These are phyloP conservation scores for Ceratocystis eucalypticola DNA, from an alignment of 2,329 filamentous ascomycete species.

Conservation along the genomic window DNA sequence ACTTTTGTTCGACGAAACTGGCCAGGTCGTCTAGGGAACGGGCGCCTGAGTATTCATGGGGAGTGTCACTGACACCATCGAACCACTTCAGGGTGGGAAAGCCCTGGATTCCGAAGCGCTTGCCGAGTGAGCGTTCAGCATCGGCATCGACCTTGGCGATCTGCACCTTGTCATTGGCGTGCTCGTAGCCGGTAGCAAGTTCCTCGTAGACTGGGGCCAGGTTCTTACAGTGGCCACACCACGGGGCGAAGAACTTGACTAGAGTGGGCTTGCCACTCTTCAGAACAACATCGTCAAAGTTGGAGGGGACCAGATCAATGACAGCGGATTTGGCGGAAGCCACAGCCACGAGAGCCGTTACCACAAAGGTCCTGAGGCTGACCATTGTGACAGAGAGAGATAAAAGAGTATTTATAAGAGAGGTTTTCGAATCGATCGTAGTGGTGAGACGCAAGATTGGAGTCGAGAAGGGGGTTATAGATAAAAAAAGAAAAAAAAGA, in stretches of 20 bases:
- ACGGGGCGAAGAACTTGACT: conserved; percentile 95
- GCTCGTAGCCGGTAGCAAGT: conserved; percentile 60
- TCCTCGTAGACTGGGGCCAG: conserved; percentile 93
- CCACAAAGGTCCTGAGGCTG: conserved; percentile 46
- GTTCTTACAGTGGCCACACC: conserved; percentile 99
- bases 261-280: conserved; percentile 89
- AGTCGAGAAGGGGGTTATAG: neutral
- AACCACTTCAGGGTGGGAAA: conserved; percentile 98
- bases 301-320: conserved; percentile 73
- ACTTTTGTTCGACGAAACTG: conserved; percentile 75
- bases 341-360: conserved; percentile 40
- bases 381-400: conserved; percentile 32
- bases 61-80: conserved; percentile 80
- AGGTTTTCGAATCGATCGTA: neutral
- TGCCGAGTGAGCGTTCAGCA: conserved; percentile 68
- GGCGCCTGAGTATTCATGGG: conserved; percentile 72
- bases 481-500: neutral
- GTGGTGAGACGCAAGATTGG: neutral
- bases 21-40: conserved; percentile 76
- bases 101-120: conserved; percentile 77
- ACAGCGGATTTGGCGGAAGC: conserved; percentile 67
- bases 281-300: conserved; percentile 83
- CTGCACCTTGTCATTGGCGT: conserved; percentile 57
- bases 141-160: conserved; percentile 97
- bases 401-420: neutral